Percentiles rank a stretch among this genome's conserved stretches.
These are phyloP conservation scores for Catunica adiposa DNA, from an alignment of 2,329 filamentous ascomycete species.

Conservation along the genomic window DNA sequence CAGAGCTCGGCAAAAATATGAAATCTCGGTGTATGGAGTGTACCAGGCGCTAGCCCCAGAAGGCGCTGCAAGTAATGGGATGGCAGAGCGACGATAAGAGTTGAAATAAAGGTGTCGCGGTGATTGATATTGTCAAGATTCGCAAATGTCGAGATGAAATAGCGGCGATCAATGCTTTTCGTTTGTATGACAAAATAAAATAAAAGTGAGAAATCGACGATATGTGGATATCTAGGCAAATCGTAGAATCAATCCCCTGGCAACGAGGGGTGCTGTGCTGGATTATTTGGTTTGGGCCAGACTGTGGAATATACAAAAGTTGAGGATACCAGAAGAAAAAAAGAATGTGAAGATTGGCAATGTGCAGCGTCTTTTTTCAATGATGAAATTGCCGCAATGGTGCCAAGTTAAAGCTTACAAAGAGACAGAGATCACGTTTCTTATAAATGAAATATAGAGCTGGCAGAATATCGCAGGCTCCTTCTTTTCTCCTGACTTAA, in stretches of 20 bases:
- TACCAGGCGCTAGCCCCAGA: neutral
- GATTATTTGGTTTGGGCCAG: neutral
- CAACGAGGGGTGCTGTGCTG: neutral
- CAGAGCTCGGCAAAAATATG: neutral
- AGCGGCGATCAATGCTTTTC: no score
- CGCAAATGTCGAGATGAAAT: neutral
- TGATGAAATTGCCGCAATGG: neutral
- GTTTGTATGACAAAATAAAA: no score
- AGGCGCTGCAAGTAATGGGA: neutral
- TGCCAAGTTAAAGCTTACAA: neutral
- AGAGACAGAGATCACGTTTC: no score
- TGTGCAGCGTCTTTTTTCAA: neutral
- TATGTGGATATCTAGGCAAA: neutral
- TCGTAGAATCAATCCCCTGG: neutral
- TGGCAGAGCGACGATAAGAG: neutral
- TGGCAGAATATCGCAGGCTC: no score
- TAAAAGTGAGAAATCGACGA: neutral
- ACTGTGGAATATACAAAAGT: slow-evolving; percentile 2
- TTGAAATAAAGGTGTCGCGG: neutral
- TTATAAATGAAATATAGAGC: no score
- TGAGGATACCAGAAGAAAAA: neutral
- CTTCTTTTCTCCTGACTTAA: no score
- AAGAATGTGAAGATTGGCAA: neutral
- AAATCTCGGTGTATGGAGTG: neutral
- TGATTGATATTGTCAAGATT: neutral